A percentile compares a stretch with the other conserved stretches of the same genome.
Evolutionary conservation across 192 early-diverging fungal genomes (phyloP).

Genomic region (Mortierella claussenii): DNA sequence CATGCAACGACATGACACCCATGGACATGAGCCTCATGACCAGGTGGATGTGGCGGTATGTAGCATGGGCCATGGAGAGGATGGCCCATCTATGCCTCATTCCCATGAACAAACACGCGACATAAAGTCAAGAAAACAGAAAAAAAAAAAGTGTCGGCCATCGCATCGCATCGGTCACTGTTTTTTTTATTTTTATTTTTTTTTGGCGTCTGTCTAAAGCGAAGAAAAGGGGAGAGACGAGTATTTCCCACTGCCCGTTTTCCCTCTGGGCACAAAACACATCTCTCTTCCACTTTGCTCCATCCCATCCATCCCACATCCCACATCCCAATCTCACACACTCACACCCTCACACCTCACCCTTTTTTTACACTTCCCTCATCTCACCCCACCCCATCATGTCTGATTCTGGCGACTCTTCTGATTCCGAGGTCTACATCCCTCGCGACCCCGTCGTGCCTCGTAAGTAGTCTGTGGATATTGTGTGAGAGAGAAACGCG

Average conservation of each 20-base stretch:
- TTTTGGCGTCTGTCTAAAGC: neutral
- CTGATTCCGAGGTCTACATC: conserved; percentile 51
- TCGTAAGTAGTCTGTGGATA: too few relatives aligned
- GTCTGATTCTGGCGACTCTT: conserved; percentile 52
- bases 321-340: neutral
- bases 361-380: neutral
- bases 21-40: too few relatives aligned
- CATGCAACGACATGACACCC: too few relatives aligned
- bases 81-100: too few relatives aligned
- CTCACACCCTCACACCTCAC: too few relatives aligned
- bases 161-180: neutral
- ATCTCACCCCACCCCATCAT: conserved; percentile 4
- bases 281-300: neutral
- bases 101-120: neutral
- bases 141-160: conserved; percentile 2
- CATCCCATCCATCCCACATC: neutral
- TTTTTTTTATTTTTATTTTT: too few relatives aligned
- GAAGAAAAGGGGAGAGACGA: neutral
- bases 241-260: neutral
- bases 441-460: conserved; percentile 54
- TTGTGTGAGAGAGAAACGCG: too few relatives aligned
- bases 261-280: neutral
- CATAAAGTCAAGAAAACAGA: neutral
- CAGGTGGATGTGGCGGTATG: neutral
- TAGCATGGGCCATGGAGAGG: too few relatives aligned